A percentile compares a stretch with the other conserved stretches of the same genome.
phyloP scores from a whole-genome alignment of 768 basidiomycete species.

The Leucocoprinus birnbaumii region DNA sequence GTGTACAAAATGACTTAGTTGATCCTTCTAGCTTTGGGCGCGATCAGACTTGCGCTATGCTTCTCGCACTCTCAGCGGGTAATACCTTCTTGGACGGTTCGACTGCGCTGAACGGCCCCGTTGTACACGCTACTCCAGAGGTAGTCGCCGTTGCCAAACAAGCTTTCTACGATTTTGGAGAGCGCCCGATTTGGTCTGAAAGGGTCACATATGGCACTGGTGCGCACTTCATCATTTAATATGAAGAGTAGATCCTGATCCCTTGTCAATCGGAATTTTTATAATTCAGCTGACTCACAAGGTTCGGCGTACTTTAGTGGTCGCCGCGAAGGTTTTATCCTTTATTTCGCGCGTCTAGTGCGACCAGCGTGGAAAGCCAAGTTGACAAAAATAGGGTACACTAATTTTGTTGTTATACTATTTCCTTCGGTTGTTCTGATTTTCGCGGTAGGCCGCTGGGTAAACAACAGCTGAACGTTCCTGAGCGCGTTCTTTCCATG shows the following conservation, averaged over 20 bases:
- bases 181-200: constrained; percentile 81
- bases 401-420: not conserved
- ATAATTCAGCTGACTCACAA: constrained; percentile 52
- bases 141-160: constrained; percentile 75
- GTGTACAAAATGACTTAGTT: constrained; percentile 7
- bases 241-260: not conserved
- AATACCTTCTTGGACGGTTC: constrained; percentile 73
- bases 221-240: constrained; percentile 28
- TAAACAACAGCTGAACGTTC: constrained; percentile 55
- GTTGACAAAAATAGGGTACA: constrained; percentile 62
- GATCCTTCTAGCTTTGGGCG: constrained; percentile 69
- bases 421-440: not conserved
- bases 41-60: constrained; percentile 91
- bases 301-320: constrained; percentile 83
- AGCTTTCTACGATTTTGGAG: constrained; percentile 83
- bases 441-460: constrained; percentile 23
- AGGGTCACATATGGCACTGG: constrained; percentile 74
- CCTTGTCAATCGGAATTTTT: not conserved
- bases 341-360: constrained; percentile 84
- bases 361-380: constrained; percentile 87
- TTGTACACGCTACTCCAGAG: constrained; percentile 56
- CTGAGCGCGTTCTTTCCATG: constrained; percentile 60
- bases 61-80: constrained; percentile 80
- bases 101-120: constrained; percentile 42
- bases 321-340: constrained; percentile 81